Evolutionary conservation across 2,329 filamentous ascomycete species (phyloP), one percentile per base, ranked within the genome.

Genomic region (Blumeriella jaapii): DNA sequence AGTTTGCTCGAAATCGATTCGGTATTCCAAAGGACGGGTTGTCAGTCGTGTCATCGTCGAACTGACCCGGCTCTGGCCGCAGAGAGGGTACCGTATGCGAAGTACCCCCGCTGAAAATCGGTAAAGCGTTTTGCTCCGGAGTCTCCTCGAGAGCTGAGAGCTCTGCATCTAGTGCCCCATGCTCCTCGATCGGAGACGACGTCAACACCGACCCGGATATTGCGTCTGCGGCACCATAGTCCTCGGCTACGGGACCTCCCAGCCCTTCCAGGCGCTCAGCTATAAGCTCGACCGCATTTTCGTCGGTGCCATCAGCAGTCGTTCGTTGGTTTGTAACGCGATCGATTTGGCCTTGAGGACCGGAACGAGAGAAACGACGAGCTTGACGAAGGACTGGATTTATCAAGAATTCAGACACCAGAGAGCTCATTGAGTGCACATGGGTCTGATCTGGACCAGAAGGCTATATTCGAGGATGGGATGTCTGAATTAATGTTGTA

Each of bases 331-430:
- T 49, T 26, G 53, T 34, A 18, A 48, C 29, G 13, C 52, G 47
- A 44, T 57, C 56, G 48, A 53, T 52, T 45, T 56, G 58, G 45
- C 52, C 53, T 50, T 63, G 47, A 44, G 55, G 13, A 55, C 53
- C 45, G 45, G 45, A 46, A 43, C 57, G 48, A 49, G 75, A 78
- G 52, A 79, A 70, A 44, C 72, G 71, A 43, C 73, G 71, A 50
- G 74, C 74, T 58, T 78, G 74, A 55, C 74, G 71, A 47, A 78
- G 59, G 50, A 78, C 72, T 39, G 75, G 74, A 43, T 76, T 76
- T 57, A 78, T 74, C 49, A 78, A 60, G 54, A 76, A 77, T 41
- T 77, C 70, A 51, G 72, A 69, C 35, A 79, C 73, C 50, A 78
- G 61, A 48, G 67, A 74, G 56, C 69, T 67, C 74, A 79, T 79